A percentile compares a stretch with the other conserved stretches of the same genome.
phyloP scores from a whole-genome alignment of 108 stramenopile species.

The Skeletonema marinoi region DNA sequence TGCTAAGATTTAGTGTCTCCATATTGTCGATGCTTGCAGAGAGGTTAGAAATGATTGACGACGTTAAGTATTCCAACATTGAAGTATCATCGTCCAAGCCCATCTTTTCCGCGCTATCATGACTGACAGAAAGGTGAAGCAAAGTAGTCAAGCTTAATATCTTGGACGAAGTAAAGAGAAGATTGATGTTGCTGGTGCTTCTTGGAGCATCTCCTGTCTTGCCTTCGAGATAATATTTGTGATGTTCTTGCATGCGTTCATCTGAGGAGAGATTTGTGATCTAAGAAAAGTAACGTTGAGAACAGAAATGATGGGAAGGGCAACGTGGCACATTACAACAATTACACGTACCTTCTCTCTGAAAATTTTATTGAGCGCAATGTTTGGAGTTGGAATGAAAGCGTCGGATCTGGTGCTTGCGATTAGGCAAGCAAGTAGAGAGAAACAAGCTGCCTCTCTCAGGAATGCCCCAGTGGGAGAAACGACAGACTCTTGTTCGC shows the following conservation, averaged over 20 bases:
- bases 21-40: slow-evolving; percentile 15
- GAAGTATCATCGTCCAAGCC: slow-evolving; percentile 24
- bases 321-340: neutral
- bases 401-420: slow-evolving; percentile 8
- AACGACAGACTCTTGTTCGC: neutral
- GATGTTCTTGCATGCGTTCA: slow-evolving; percentile 14
- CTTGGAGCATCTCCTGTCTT: slow-evolving; percentile 16
- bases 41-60: slow-evolving; percentile 31
- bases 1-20: slow-evolving; percentile 13
- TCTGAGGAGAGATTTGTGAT: slow-evolving; percentile 27
- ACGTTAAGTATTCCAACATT: slow-evolving; percentile 32
- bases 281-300: neutral
- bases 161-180: slow-evolving; percentile 32
- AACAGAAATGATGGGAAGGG: neutral
- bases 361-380: slow-evolving; percentile 15
- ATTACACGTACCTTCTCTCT: slow-evolving; percentile 19
- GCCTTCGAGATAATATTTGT: slow-evolving; percentile 13
- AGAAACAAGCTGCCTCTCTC: slow-evolving; percentile 23
- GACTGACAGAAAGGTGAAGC: slow-evolving; percentile 26
- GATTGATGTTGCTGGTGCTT: slow-evolving; percentile 20
- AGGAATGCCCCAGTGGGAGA: slow-evolving; percentile 10
- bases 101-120: slow-evolving; percentile 12
- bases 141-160: slow-evolving; percentile 16
- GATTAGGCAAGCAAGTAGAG: slow-evolving; percentile 10
- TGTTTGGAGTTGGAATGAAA: neutral